Conservation (phyloP, 2,329 filamentous ascomycete genomes). For the Tolypocladium album region DNA sequence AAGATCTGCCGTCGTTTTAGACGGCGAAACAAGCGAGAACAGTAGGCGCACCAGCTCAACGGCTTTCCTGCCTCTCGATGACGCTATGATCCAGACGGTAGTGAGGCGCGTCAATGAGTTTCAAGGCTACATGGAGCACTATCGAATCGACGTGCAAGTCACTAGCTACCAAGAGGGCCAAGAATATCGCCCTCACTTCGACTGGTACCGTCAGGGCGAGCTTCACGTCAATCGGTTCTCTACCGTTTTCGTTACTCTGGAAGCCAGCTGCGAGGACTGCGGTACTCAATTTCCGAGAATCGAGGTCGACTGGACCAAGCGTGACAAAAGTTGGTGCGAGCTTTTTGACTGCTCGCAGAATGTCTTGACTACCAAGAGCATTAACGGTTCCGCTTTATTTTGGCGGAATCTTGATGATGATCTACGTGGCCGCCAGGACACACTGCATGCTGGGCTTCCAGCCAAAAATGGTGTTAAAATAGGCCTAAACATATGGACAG, state of each 20-base stretch:
- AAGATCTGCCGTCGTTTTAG: no score
- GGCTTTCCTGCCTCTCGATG: no score
- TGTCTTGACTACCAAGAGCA: not conserved
- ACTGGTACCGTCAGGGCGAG: not conserved
- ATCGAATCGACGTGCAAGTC: not conserved
- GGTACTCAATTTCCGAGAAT: not conserved
- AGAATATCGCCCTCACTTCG: not conserved
- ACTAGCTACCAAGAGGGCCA: not conserved
- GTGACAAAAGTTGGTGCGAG: not conserved
- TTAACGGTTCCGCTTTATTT: not conserved
- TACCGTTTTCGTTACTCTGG: not conserved
- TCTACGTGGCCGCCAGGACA: not conserved
- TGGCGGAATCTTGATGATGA: not conserved
- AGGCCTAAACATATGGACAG: not conserved
- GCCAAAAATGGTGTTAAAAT: not conserved
- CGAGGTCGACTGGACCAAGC: not conserved
- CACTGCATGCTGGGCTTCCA: not conserved
- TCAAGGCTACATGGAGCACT: not conserved
- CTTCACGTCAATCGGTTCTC: not conserved
- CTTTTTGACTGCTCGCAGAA: not conserved
- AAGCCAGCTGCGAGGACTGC: not conserved
- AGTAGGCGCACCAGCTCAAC: no score
- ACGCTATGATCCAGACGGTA: no score
- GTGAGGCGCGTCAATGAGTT: not conserved
- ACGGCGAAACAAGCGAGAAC: no score